Evolutionary conservation across 805 yeast genomes (phyloP).

Genomic region (Pichia sporocuriosa): DNA sequence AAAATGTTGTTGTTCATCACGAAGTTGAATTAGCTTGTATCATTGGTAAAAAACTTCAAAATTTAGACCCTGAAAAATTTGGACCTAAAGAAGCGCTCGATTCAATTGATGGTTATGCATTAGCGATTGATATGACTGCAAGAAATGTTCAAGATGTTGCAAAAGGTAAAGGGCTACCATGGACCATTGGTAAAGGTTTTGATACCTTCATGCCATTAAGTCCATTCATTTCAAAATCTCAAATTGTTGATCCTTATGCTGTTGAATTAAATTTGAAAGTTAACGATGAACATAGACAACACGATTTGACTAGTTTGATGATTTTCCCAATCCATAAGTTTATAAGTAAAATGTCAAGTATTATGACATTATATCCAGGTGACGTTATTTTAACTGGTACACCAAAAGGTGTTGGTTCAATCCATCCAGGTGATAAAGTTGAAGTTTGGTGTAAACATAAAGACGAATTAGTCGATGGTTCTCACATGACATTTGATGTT

Average conservation of each 20-base stretch:
- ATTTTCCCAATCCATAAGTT: constrained; percentile 79
- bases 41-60: constrained; percentile 54
- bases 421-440: constrained; percentile 72
- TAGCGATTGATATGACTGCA: constrained; percentile 92
- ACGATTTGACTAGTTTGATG: constrained; percentile 77
- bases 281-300: constrained; percentile 65
- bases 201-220: constrained; percentile 95
- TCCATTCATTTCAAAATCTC: constrained; percentile 54
- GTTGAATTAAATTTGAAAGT: constrained; percentile 57
- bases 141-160: constrained; percentile 95
- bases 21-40: constrained; percentile 89
- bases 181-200: constrained; percentile 95
- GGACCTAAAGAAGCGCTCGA: constrained; percentile 63
- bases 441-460: constrained; percentile 54
- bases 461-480: constrained; percentile 49
- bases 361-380: constrained; percentile 87
- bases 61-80: constrained; percentile 51
- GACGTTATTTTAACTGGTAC: constrained; percentile 94
- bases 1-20: constrained; percentile 76
- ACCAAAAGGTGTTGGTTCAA: constrained; percentile 92
- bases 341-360: constrained; percentile 71
- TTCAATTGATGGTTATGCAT: constrained; percentile 77
- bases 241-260: constrained; percentile 67
- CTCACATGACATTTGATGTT: constrained; percentile 43
- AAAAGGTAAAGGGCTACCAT: constrained; percentile 88